phyloP scores from a whole-genome alignment of 176 grass and related monocot genomes.

The Stipa capillata region DNA sequence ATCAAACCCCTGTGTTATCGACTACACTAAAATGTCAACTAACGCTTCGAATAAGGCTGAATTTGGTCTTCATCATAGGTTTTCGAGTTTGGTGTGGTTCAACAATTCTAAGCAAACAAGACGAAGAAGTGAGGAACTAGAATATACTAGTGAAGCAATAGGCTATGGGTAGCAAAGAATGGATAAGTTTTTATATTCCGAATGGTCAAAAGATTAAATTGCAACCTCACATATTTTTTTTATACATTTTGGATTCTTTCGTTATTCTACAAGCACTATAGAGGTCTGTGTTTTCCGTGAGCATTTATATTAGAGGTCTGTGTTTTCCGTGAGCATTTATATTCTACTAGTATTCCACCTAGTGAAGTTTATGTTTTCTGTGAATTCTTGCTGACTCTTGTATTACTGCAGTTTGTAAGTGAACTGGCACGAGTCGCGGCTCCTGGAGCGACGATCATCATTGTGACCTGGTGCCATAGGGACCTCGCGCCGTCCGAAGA shows the following conservation, averaged over 20 bases:
- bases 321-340: not conserved
- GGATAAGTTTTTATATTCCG: not conserved
- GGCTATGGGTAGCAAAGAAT: not conserved
- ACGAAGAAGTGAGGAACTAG: not conserved
- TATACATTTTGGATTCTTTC: too few relatives aligned
- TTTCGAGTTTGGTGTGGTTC: not conserved
- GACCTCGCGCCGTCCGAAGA: slow-evolving; percentile 56
- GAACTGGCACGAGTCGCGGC: slow-evolving; percentile 75
- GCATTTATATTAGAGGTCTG: too few relatives aligned
- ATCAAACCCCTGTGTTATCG: too few relatives aligned
- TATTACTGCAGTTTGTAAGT: slow-evolving; percentile 58
- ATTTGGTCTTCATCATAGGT: not conserved
- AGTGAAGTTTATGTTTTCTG: not conserved
- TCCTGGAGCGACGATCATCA: slow-evolving; percentile 78
- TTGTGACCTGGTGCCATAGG: slow-evolving; percentile 97
- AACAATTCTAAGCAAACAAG: not conserved
- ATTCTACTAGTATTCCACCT: too few relatives aligned
- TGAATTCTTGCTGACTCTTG: not conserved
- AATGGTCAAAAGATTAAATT: not conserved
- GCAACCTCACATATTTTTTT: too few relatives aligned
- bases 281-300: too few relatives aligned
- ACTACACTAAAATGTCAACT: too few relatives aligned
- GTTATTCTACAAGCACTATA: too few relatives aligned
- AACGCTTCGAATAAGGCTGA: not conserved
- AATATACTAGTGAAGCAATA: not conserved